phyloP scores from a whole-genome alignment of 2,329 filamentous ascomycete species.

The Pestalotiopsis sp. region DNA sequence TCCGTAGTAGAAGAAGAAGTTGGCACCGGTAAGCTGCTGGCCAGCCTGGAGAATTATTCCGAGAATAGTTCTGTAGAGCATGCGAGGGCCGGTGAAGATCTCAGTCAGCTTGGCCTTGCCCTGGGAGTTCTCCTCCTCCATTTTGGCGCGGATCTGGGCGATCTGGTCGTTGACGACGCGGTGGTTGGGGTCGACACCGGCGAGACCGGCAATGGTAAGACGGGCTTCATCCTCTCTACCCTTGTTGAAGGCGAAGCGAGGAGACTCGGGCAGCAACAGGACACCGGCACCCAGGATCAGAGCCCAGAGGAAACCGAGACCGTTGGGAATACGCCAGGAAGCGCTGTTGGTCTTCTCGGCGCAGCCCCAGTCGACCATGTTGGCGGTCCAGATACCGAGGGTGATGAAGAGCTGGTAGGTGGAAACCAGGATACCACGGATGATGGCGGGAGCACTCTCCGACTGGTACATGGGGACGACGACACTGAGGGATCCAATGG shows the following conservation, averaged over 20 bases:
- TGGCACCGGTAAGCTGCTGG: conserved; percentile 68
- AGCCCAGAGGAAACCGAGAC: conserved; percentile 56
- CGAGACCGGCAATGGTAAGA: conserved; percentile 45
- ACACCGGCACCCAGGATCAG: conserved; percentile 50
- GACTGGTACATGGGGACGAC: conserved; percentile 69
- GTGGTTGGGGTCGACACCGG: conserved; percentile 39
- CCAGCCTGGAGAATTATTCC: conserved; percentile 64
- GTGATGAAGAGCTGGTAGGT: conserved; percentile 72
- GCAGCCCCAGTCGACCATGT: conserved; percentile 64
- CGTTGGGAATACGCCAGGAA: conserved; percentile 64
- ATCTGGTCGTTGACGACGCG: conserved; percentile 47
- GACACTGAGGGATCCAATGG: conserved; percentile 65
- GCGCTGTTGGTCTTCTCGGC: conserved; percentile 42
- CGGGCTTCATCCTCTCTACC: conserved; percentile 50
- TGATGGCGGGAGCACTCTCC: conserved; percentile 63
- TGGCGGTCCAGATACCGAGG: conserved; percentile 61
- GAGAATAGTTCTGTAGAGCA: conserved; percentile 63
- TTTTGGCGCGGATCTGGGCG: conserved; percentile 50
- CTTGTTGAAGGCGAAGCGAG: conserved; percentile 49
- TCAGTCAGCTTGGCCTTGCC: conserved; percentile 52
- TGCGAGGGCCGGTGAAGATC: conserved; percentile 67
- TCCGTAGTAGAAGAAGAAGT: conserved; percentile 69
- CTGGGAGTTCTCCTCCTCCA: conserved; percentile 45
- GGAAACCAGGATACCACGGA: conserved; percentile 63
- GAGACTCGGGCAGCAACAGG: conserved; percentile 55